Conservation (phyloP, 2,329 filamentous ascomycete genomes). For the Paramyrothecium sp. region DNA sequence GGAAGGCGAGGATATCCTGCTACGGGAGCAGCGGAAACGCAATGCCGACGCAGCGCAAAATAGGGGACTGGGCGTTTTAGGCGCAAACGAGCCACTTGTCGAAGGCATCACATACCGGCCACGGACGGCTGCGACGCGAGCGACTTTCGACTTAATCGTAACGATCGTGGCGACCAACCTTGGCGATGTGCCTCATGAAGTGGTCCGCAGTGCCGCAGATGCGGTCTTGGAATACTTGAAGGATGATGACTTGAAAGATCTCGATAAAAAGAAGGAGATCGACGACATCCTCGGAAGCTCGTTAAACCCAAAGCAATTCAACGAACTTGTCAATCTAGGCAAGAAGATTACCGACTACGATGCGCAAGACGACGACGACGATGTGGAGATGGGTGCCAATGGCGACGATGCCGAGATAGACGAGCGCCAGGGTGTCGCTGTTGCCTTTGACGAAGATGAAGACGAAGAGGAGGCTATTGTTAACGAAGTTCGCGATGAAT, state of each 20-base stretch:
- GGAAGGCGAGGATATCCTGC: conserved; percentile 81
- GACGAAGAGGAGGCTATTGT: conserved; percentile 77
- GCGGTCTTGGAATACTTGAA: conserved; percentile 89
- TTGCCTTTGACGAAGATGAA: conserved; percentile 93
- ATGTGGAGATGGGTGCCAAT: conserved; percentile 68
- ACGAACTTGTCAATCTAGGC: conserved; percentile 90
- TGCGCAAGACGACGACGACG: conserved; percentile 91
- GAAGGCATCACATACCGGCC: conserved; percentile 92
- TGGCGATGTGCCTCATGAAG: conserved; percentile 88
- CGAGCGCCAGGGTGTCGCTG: conserved; percentile 92
- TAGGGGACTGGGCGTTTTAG: conserved; percentile 74
- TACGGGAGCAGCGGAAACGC: conserved; percentile 82
- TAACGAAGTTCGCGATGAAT: conserved; percentile 85
- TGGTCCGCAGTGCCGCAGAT: conserved; percentile 91
- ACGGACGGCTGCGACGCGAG: conserved; percentile 84
- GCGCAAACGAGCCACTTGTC: conserved; percentile 80
- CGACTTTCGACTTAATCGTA: conserved; percentile 91
- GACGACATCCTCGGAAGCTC: conserved; percentile 87
- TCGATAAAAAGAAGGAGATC: conserved; percentile 97
- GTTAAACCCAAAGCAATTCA: conserved; percentile 87
- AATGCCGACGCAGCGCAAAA: conserved; percentile 70
- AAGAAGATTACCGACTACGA: conserved; percentile 99
- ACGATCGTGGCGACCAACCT: conserved; percentile 86
- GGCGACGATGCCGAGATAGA: conserved; percentile 77
- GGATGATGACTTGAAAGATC: conserved; percentile 92